Conservation (phyloP, 768 basidiomycete species). For the Panellus pusillus region DNA sequence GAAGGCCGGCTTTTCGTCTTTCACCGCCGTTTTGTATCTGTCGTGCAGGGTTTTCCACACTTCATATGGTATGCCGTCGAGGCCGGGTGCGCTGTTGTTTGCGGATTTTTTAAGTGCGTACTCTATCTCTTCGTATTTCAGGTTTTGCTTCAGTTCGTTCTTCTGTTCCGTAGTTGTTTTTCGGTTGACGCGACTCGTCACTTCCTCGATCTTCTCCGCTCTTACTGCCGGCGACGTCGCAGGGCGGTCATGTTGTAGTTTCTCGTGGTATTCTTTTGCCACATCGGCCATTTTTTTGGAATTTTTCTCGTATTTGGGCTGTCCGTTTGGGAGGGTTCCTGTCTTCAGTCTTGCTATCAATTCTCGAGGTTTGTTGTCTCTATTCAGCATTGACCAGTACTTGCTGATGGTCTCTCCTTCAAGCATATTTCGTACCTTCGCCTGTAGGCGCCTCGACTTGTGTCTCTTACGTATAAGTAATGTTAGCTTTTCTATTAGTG, state of each 20-base stretch:
- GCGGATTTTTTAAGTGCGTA: slow-evolving; percentile 4
- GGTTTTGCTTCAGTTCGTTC: neutral
- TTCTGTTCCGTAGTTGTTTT: neutral
- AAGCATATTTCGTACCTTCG: neutral
- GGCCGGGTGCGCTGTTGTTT: slow-evolving; percentile 7
- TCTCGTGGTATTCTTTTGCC: slow-evolving; percentile 7
- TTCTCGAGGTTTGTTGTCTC: neutral
- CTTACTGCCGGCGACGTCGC: neutral
- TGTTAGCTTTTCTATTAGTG: neutral
- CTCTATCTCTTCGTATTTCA: slow-evolving; percentile 5
- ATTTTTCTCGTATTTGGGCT: slow-evolving; percentile 1
- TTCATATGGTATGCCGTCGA: slow-evolving; percentile 24
- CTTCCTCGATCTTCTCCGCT: neutral
- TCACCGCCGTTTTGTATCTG: neutral
- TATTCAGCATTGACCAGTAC: neutral
- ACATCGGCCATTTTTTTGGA: neutral
- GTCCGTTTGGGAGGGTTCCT: neutral
- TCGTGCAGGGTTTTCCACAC: slow-evolving; percentile 11
- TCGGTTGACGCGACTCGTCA: neutral
- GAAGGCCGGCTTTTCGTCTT: slow-evolving; percentile 5
- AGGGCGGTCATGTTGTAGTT: neutral
- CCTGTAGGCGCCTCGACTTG: neutral
- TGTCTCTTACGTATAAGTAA: neutral
- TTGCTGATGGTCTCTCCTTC: neutral
- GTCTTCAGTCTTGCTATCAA: neutral